phyloP scores from a whole-genome alignment of 2,329 filamentous ascomycete species.

The Gnomoniopsis smithogilvyi region DNA sequence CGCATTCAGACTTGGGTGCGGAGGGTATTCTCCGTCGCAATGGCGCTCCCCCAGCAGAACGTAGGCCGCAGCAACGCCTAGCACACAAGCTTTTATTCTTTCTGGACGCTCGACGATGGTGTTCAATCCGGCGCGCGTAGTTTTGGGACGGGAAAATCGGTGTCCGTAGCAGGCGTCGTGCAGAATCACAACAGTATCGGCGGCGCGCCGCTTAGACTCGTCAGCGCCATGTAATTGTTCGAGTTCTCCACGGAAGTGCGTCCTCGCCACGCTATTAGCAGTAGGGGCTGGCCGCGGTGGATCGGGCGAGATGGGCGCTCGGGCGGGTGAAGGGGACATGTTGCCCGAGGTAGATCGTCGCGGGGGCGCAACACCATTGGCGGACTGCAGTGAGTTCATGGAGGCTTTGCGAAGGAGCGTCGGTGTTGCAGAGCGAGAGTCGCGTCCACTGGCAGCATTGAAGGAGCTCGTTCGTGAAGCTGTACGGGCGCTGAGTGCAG shows the following conservation, averaged over 20 bases:
- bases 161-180: conserved; percentile 96
- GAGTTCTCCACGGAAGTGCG: conserved; percentile 69
- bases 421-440: conserved; percentile 47
- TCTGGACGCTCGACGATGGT: conserved; percentile 94
- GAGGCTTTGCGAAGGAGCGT: conserved; percentile 54
- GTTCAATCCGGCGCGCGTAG: conserved; percentile 65
- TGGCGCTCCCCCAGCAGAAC: conserved; percentile 84
- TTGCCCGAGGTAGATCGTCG: conserved; percentile 48
- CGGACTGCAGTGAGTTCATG: conserved; percentile 53
- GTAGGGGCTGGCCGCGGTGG: conserved; percentile 40
- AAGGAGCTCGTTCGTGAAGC: conserved; percentile 39
- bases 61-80: conserved; percentile 85
- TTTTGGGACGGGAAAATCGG: conserved; percentile 79
- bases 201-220: conserved; percentile 28
- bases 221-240: conserved; percentile 53
- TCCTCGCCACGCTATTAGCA: conserved; percentile 56
- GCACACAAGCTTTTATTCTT: conserved; percentile 75
- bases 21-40: conserved; percentile 64
- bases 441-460: conserved; percentile 31
- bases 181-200: conserved; percentile 76
- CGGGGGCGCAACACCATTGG: conserved; percentile 39
- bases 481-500: conserved; percentile 32
- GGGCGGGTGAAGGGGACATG: conserved; percentile 38
- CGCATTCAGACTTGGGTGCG: conserved; percentile 60
- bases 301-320: conserved; percentile 34